Evolutionary conservation across 805 yeast species (phyloP), one percentile per base, ranked within the genome.

Genomic region (Metschnikowia rubicola): DNA sequence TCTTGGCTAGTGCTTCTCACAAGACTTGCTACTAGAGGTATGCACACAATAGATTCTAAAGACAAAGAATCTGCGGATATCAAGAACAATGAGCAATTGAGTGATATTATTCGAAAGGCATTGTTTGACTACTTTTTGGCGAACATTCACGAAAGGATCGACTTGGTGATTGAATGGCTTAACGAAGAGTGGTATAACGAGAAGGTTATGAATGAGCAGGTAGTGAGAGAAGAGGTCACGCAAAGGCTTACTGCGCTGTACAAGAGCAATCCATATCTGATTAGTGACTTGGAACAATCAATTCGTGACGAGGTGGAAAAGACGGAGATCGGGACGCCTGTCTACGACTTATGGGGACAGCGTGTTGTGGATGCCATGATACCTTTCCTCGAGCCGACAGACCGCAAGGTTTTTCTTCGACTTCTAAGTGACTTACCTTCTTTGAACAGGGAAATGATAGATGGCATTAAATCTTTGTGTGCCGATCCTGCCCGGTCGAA

Each of bases 111-210:
- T 10, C 75, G 97, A 55, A 80, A 78, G 19, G 79, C 88, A 19
- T 68, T 94, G 10, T 84, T 85, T 50, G 81, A 83, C 13, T 87
- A 85, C 61, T 83, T 89, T 46, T 72, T 88, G 57, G 83, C 77
- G 10, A 88, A 86, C 59, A 82, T 91, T 56, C 85, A 85, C 46
- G 73, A 71, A 9, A 72, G 92, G 32, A 75, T 91, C 10, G 95
- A 88, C 48, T 67, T 84, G 32, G 82, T 89, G 15, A 81, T 92
- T 34, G 90, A 86, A 52, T 94, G 99, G 99, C 69, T 94, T 46
- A 91, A 86, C 58, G 99, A 94, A 66, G 99, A 94, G 64, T 94
- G 97, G 95, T 83, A 80, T 67, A 72, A 80, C 41, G 87, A 84
- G 59, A 68, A 59, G 47, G 77, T 77, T 3, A 57, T 59, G 41